phyloP scores from a whole-genome alignment of 2,329 filamentous ascomycete species.

The Stemphylium beticola region DNA sequence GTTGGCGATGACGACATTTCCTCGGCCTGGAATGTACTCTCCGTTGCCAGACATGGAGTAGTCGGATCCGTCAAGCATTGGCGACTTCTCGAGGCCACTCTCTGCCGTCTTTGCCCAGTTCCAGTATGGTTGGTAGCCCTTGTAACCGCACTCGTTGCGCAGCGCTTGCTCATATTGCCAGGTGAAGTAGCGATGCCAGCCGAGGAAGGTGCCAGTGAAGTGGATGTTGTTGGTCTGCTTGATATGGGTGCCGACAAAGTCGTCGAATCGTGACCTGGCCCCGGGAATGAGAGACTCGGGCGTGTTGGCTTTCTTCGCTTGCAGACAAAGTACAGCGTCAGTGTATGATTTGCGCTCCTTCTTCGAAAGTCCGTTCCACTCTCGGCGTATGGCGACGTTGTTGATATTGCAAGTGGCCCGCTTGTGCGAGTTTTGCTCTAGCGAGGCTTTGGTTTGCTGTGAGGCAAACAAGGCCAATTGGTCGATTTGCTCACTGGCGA shows the following conservation, averaged over 20 bases:
- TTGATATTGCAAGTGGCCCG: conserved; percentile 30
- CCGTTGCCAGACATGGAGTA: conserved; percentile 57
- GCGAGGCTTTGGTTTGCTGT: conserved; percentile 21
- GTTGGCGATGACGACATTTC: conserved; percentile 29
- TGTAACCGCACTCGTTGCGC: conserved; percentile 52
- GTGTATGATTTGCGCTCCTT: conserved; percentile 45
- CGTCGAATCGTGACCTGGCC: conserved; percentile 44
- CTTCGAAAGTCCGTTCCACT: conserved; percentile 35
- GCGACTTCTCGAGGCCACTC: conserved; percentile 52
- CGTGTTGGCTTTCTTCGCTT: conserved; percentile 37
- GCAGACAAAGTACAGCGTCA: conserved; percentile 45
- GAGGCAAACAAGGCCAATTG: conserved; percentile 31
- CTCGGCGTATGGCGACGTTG: conserved; percentile 36
- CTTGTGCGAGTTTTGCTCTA: conserved; percentile 26
- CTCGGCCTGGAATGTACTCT: conserved; percentile 36
- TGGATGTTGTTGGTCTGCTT: conserved; percentile 45
- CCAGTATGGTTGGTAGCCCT: conserved; percentile 55
- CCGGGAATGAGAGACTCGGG: conserved; percentile 36
- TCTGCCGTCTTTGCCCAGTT: conserved; percentile 59
- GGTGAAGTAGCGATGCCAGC: conserved; percentile 52
- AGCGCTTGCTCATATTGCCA: conserved; percentile 52
- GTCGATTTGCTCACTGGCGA: conserved; percentile 32
- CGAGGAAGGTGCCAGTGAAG: conserved; percentile 39
- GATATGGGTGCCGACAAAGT: conserved; percentile 48
- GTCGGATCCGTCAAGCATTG: conserved; percentile 62